These are phyloP conservation scores for Leccinum barrowsii DNA, from an alignment of 768 basidiomycete genomes.

Conservation along the genomic window DNA sequence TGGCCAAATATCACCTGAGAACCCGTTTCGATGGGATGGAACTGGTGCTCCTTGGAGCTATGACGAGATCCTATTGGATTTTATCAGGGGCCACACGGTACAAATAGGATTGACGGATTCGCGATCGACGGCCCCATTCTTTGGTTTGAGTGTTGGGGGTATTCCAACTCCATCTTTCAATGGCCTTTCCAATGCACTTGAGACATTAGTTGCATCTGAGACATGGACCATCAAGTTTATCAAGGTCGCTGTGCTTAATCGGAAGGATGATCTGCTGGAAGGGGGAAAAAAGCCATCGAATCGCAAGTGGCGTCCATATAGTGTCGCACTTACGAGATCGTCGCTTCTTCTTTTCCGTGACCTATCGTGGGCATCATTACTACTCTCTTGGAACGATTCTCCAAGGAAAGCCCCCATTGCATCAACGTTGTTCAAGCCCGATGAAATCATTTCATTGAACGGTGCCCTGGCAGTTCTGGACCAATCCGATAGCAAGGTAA, in stretches of 20 bases:
- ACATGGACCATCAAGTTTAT: constrained; percentile 60
- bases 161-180: constrained; percentile 29
- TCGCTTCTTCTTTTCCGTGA: constrained; percentile 91
- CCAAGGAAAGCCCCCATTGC: constrained; percentile 38
- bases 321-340: constrained; percentile 82
- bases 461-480: constrained; percentile 82
- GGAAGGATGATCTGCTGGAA: constrained; percentile 77
- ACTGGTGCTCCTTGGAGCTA: constrained; percentile 65
- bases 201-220: constrained; percentile 28
- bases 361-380: constrained; percentile 46
- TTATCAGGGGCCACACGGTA: constrained; percentile 56
- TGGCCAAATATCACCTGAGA: constrained; percentile 50
- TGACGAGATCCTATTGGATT: constrained; percentile 59
- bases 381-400: constrained; percentile 42
- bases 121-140: constrained; percentile 40
- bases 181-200: constrained; percentile 25
- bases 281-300: constrained; percentile 71
- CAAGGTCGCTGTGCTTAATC: constrained; percentile 75
- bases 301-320: constrained; percentile 87
- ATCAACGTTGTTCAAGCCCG: constrained; percentile 59
- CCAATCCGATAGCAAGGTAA: constrained; percentile 70
- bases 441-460: constrained; percentile 78
- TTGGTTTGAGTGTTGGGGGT: constrained; percentile 38
- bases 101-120: constrained; percentile 48
- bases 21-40: constrained; percentile 68